These are phyloP conservation scores for Neurospora sublineolata DNA, from an alignment of 495 filamentous ascomycete genomes.

Conservation along the genomic window DNA sequence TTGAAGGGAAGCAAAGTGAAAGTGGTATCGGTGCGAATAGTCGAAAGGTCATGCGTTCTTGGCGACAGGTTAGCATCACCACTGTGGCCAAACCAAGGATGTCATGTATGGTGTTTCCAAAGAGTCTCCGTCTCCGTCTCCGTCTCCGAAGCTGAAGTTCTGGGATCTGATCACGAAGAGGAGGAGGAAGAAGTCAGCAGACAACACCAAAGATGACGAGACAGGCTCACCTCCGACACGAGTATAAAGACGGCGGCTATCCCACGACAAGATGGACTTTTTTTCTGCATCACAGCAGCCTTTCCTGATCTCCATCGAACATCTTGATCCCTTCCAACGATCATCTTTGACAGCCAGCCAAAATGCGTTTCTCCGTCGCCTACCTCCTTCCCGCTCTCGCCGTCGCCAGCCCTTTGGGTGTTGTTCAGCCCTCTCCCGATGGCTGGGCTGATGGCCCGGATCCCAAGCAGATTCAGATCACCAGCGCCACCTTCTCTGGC, in stretches of 20 bases:
- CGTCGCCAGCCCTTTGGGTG: constrained; percentile 29
- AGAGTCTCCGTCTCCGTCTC: neutral
- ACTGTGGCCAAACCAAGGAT: neutral
- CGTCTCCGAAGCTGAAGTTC: neutral
- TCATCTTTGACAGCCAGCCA: constrained; percentile 8
- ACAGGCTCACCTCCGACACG: neutral
- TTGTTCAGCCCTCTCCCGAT: constrained; percentile 14
- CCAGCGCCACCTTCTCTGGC: constrained; percentile 48
- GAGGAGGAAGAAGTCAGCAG: neutral
- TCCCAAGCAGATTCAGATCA: constrained; percentile 33
- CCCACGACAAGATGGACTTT: constrained; percentile 20
- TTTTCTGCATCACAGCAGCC: constrained; percentile 15
- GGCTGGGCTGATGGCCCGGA: constrained; percentile 26
- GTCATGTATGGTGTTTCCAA: neutral
- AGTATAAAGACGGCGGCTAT: constrained; percentile 23
- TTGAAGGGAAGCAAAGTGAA: neutral
- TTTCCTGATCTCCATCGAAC: constrained; percentile 2
- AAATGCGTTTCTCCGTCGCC: constrained; percentile 32
- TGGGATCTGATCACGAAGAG: neutral
- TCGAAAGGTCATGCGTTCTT: neutral
- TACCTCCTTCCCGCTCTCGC: constrained; percentile 38
- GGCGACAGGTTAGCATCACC: neutral
- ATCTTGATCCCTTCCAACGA: neutral
- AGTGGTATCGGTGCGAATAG: neutral
- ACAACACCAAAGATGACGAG: neutral